These are phyloP conservation scores for Novakomyces olei DNA, from an alignment of 805 yeast species.

Conservation along the genomic window DNA sequence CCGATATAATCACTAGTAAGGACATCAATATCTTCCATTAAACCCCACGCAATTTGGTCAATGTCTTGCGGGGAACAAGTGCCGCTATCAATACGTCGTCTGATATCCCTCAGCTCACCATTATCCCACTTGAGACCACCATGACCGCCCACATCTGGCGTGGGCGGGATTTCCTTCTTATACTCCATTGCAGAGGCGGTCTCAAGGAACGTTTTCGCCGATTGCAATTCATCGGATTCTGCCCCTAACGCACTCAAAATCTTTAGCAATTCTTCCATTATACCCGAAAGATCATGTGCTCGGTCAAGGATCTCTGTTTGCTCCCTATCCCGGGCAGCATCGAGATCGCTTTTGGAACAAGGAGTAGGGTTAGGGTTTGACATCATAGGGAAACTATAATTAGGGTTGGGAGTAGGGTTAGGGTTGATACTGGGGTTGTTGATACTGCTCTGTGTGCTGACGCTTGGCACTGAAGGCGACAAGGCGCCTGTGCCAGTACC, in stretches of 20 bases:
- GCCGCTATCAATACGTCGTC: constrained; percentile 47
- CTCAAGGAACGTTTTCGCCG: constrained; percentile 7
- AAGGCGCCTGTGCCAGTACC: neutral
- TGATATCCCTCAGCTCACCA: constrained; percentile 61
- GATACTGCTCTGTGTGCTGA: neutral
- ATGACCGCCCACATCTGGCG: constrained; percentile 75
- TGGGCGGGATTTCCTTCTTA: constrained; percentile 26
- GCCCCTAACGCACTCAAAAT: constrained; percentile 18
- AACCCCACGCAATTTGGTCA: constrained; percentile 61
- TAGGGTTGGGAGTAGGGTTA: neutral
- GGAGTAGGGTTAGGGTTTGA: no score
- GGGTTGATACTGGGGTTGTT: neutral
- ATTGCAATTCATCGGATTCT: constrained; percentile 9
- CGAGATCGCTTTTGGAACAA: no score
- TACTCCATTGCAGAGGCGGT: constrained; percentile 9
- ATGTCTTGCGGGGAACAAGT: constrained; percentile 35
- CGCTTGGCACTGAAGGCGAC: neutral
- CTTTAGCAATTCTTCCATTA: constrained; percentile 7
- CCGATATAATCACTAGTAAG: constrained; percentile 83
- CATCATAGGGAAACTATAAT: neutral
- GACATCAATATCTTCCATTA: constrained; percentile 77
- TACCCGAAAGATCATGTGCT: no score
- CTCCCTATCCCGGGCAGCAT: no score
- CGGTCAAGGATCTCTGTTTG: no score
- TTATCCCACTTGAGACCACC: no score